Percentiles rank a stretch among this genome's conserved stretches.
Evolutionary conservation across 352 stramenopile species (phyloP).

Genomic region (Globisporangium camurandrum): DNA sequence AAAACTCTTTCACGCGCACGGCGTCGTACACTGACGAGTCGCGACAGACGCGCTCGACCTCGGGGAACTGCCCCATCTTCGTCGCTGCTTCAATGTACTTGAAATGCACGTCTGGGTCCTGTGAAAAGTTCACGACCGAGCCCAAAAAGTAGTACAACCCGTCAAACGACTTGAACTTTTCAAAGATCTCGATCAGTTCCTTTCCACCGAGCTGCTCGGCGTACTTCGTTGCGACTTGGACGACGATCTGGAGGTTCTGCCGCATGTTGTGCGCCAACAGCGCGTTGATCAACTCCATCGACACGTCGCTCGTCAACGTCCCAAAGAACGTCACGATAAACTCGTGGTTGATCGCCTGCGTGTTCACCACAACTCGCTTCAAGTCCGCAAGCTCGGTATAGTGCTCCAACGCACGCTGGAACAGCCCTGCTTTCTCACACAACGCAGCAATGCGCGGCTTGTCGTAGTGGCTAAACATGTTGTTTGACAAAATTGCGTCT

Average conservation of each 20-base stretch:
- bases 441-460: conserved; percentile 95
- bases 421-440: conserved; percentile 97
- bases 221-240: conserved; percentile 97
- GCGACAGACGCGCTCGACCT: conserved; percentile 98
- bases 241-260: conserved; percentile 98
- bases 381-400: conserved; percentile 98
- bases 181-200: conserved; percentile 98
- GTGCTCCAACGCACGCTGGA: conserved; percentile 98
- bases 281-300: conserved; percentile 97
- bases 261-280: conserved; percentile 97
- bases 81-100: conserved; percentile 99
- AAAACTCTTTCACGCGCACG: conserved; percentile 98
- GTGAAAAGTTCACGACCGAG: conserved; percentile 97
- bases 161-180: conserved; percentile 99
- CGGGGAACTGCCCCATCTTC: conserved; percentile 99
- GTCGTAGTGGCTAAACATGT: conserved; percentile 99
- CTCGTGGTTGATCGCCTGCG: conserved; percentile 91
- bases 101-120: conserved; percentile 98
- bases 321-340: conserved; percentile 99
- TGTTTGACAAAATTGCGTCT: conserved; percentile 98
- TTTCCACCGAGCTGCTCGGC: conserved; percentile 89
- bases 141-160: conserved; percentile 99
- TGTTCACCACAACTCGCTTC: conserved; percentile 93
- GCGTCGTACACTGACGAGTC: conserved; percentile 99
- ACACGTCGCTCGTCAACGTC: conserved; percentile 95